These are phyloP conservation scores for Tympanopsis confertula DNA, from an alignment of 2,329 filamentous ascomycete genomes.

Conservation along the genomic window DNA sequence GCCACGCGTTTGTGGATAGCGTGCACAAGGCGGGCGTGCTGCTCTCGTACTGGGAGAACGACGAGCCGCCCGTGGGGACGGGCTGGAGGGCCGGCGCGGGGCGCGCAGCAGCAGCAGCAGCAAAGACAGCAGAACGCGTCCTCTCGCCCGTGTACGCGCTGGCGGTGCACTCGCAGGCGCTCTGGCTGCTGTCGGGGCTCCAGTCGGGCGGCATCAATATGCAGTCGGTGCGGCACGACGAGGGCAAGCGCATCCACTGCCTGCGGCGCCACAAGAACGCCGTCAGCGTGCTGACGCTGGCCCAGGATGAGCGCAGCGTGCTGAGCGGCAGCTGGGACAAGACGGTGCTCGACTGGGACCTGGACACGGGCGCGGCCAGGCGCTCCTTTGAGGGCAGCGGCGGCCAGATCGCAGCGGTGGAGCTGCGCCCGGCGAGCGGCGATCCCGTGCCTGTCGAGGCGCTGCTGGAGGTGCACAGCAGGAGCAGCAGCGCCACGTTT, in stretches of 20 bases:
- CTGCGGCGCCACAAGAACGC: slow-evolving; percentile 79
- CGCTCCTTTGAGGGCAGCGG: slow-evolving; percentile 68
- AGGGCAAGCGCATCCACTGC: slow-evolving; percentile 77
- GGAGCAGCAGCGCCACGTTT: slow-evolving; percentile 53
- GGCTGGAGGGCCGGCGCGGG: slow-evolving; percentile 17
- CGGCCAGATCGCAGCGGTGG: slow-evolving; percentile 78
- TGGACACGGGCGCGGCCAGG: slow-evolving; percentile 71
- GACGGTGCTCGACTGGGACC: slow-evolving; percentile 83
- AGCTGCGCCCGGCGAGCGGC: slow-evolving; percentile 68
- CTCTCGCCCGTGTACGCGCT: slow-evolving; percentile 91
- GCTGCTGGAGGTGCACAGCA: slow-evolving; percentile 31
- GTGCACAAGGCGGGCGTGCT: slow-evolving; percentile 90
- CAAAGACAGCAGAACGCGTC: slow-evolving; percentile 38
- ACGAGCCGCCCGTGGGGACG: slow-evolving; percentile 48
- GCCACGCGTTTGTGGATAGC: slow-evolving; percentile 93
- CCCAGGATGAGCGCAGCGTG: slow-evolving; percentile 75
- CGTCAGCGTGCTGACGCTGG: slow-evolving; percentile 74
- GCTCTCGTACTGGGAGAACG: slow-evolving; percentile 97
- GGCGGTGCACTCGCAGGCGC: slow-evolving; percentile 75
- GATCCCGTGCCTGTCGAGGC: slow-evolving; percentile 66
- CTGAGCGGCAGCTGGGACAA: slow-evolving; percentile 97
- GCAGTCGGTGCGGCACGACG: slow-evolving; percentile 85
- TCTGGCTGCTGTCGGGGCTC: slow-evolving; percentile 84
- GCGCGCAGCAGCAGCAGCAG: slow-evolving; percentile 3
- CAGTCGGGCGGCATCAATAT: slow-evolving; percentile 89